phyloP scores from a whole-genome alignment of 1,284 basidiomycete genomes.

The Microbotryum saponariae region DNA sequence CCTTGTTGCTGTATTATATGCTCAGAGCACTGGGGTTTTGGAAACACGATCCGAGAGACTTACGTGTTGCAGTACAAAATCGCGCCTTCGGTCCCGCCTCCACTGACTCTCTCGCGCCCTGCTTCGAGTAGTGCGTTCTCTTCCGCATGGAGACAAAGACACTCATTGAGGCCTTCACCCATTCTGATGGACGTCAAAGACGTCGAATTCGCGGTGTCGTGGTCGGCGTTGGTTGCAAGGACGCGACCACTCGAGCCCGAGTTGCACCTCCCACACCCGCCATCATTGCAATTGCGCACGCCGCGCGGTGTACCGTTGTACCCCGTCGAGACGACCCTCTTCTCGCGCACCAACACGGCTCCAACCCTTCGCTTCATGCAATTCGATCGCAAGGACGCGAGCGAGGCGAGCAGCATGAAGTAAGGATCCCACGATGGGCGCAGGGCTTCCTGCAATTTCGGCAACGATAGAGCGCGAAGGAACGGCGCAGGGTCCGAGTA shows the following conservation, averaged over 20 bases:
- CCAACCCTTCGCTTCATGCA: conserved; percentile 68
- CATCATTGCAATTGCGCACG: conserved; percentile 74
- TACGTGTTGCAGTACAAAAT: conserved; percentile 80
- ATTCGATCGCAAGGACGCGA: conserved; percentile 80
- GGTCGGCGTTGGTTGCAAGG: background rate
- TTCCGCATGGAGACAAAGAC: conserved; percentile 93
- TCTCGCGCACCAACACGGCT: conserved; percentile 46
- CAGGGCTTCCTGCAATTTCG: conserved; percentile 63
- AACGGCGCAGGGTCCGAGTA: conserved; percentile 57
- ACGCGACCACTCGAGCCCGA: conserved; percentile 3
- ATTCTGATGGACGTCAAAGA: conserved; percentile 18
- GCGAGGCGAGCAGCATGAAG: conserved; percentile 87
- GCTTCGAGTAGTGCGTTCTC: conserved; percentile 78
- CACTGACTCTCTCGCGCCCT: conserved; percentile 27
- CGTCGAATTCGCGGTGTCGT: conserved; percentile 10
- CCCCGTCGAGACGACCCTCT: conserved; percentile 88
- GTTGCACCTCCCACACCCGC: conserved; percentile 78
- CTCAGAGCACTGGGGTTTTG: too few species aligned
- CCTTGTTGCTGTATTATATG: too few species aligned
- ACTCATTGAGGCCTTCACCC: conserved; percentile 54
- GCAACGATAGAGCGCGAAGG: conserved; percentile 57
- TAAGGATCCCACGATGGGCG: conserved; percentile 88
- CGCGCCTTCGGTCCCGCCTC: conserved; percentile 52
- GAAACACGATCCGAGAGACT: conserved; percentile 28
- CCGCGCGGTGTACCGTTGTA: conserved; percentile 97